Conservation (phyloP, 805 yeast genomes). For the Metschnikowia bowlesiae region DNA sequence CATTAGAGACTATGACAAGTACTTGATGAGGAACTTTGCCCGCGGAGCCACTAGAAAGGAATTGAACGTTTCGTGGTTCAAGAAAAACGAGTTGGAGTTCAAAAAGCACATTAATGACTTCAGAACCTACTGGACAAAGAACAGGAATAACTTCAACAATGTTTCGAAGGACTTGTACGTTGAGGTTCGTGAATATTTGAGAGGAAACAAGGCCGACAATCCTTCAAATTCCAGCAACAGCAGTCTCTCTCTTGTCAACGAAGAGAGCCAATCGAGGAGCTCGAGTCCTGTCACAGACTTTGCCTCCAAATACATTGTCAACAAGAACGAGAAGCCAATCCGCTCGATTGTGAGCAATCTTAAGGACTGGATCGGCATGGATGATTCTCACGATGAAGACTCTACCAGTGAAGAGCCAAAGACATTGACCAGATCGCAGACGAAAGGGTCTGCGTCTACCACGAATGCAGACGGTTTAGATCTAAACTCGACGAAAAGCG, state of each 20-base stretch:
- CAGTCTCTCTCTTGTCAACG: conserved; percentile 19
- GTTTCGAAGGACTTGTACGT: conserved; percentile 80
- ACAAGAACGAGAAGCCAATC: conserved; percentile 35
- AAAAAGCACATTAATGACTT: conserved; percentile 87
- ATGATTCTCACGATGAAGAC: conserved; percentile 29
- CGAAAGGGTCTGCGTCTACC: neutral
- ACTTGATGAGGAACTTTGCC: conserved; percentile 93
- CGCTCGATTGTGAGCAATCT: conserved; percentile 37
- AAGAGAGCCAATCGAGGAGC: conserved; percentile 29
- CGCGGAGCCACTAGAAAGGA: conserved; percentile 97
- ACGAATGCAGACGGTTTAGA: neutral
- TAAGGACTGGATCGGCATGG: conserved; percentile 37
- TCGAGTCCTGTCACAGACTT: conserved; percentile 62
- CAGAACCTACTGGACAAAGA: conserved; percentile 77
- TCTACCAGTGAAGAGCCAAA: conserved; percentile 21
- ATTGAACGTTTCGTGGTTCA: conserved; percentile 93
- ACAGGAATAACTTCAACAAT: conserved; percentile 61
- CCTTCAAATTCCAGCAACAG: conserved; percentile 14
- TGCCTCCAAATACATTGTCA: conserved; percentile 60
- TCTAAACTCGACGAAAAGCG: neutral
- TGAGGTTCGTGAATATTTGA: conserved; percentile 73
- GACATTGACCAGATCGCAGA: conserved; percentile 5
- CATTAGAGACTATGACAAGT: conserved; percentile 93
- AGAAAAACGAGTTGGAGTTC: conserved; percentile 92
- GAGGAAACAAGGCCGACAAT: conserved; percentile 39